These are phyloP conservation scores for Nyctanthes arbortristis DNA, from an alignment of 257 asterid species.

Conservation along the genomic window DNA sequence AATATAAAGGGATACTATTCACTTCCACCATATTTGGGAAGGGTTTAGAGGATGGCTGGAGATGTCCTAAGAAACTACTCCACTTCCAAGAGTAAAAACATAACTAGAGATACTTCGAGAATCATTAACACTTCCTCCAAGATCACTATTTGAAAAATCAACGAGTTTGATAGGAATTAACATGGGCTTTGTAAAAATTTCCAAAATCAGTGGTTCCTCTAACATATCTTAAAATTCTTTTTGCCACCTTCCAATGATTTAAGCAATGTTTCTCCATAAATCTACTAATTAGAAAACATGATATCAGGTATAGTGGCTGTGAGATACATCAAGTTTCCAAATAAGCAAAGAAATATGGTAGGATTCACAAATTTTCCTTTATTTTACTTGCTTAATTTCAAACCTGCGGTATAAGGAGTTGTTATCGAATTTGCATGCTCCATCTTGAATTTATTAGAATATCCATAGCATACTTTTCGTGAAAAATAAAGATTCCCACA, in stretches of 20 bases:
- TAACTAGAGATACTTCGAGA: no score
- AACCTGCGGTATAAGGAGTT: slow-evolving; percentile 3
- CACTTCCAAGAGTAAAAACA: no score
- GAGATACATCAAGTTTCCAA: not conserved
- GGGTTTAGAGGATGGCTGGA: no score
- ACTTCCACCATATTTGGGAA: no score
- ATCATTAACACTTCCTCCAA: slow-evolving; percentile 9
- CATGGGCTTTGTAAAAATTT: not conserved
- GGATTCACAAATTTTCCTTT: slow-evolving; percentile 3
- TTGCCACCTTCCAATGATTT: not conserved
- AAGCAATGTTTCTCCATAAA: not conserved
- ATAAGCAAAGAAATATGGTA: not conserved
- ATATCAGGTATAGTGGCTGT: not conserved
- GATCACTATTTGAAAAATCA: not conserved
- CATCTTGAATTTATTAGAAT: slow-evolving; percentile 11
- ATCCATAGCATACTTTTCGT: slow-evolving; percentile 3
- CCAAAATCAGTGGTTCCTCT: not conserved
- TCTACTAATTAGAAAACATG: not conserved
- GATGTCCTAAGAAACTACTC: no score
- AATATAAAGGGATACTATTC: no score
- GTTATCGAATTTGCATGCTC: slow-evolving; percentile 9
- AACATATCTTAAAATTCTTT: not conserved
- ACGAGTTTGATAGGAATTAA: not conserved
- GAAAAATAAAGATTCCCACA: not conserved
- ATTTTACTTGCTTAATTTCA: slow-evolving; percentile 1